Base-by-base conservation (phyloP, 1,139 yeast genomes). In the Wickerhamomyces sp. region DNA sequence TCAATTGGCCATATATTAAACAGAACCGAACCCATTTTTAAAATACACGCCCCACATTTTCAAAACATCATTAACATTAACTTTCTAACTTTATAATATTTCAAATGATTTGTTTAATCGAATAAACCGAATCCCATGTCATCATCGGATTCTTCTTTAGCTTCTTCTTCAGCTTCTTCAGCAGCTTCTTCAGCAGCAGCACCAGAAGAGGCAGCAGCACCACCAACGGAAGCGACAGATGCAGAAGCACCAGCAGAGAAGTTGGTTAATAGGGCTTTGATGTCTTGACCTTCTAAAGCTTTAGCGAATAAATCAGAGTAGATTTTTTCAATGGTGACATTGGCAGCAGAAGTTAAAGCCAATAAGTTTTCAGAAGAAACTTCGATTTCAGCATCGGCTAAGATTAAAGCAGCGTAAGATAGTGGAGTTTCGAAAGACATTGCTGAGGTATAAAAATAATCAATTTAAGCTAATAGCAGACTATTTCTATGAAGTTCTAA, bases 121-220 rank as follows among this genome's bases (percentile, higher is more conserved):
- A 81, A 81, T 70, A 81, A 78, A 73, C 89, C 89, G 82, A 81
- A 79, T 59, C 88, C 89, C 89, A 81, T 81, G 71, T 80, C 88
- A 58, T 75, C 81, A 62, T 79, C 83, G 58, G 73, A 72, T 64
- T 74, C 81, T 66, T 75, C 78, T 57, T 72, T 74, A 59, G 71
- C 79, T 58, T 72, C 82, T 63, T 74, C 76, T 54, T 68, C 78
- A 59, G 66, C 69, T 56, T 64, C 77, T 55, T 68, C 83, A 52
- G 65, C 81, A 39, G 57, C 81, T 43, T 67, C 84, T 45, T 63
- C 84, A 42, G 64, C 84, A 48, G 64, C 81, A 44, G 67, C 80
- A 58, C 67, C 80, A 57, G 70, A 78, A 60, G 68, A 76, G 55
- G 69, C 76, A 56, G 70, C 80, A 54, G 74, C 76, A 55, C 73